Evolutionary conservation across 495 filamentous ascomycete genomes (phyloP).

Genomic region (Aspergillus nidulans): DNA sequence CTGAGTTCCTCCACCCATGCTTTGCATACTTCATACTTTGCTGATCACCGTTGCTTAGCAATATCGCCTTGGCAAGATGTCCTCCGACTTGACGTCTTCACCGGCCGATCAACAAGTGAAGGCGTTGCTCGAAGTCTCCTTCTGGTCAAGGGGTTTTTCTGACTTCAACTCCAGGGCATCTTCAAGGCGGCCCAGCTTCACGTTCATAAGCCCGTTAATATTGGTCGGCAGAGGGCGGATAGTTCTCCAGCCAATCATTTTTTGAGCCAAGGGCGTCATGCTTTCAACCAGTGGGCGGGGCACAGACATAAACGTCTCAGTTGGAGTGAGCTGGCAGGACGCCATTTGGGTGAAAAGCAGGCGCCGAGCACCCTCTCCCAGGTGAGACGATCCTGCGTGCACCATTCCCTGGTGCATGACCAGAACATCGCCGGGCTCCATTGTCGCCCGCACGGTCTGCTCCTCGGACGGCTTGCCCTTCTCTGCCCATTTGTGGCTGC

Average conservation of each 20-base stretch:
- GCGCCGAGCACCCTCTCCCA: neutral
- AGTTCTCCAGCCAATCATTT: neutral
- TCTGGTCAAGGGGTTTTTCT: too few relatives aligned
- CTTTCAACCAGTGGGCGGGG: neutral
- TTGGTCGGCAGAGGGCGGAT: neutral
- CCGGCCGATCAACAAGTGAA: too few relatives aligned
- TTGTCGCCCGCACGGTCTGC: neutral
- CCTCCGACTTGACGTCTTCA: too few relatives aligned
- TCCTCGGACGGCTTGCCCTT: neutral
- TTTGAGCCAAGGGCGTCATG: neutral
- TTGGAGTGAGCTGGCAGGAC: neutral
- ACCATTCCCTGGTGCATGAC: neutral
- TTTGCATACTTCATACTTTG: too few relatives aligned
- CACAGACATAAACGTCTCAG: neutral
- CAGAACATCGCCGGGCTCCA: neutral
- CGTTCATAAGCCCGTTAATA: neutral
- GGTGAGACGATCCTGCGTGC: neutral
- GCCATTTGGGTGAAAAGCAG: neutral
- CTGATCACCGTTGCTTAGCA: too few relatives aligned
- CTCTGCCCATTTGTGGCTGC: neutral
- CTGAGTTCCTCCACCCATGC: too few relatives aligned
- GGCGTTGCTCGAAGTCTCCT: too few relatives aligned
- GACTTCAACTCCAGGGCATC: neutral
- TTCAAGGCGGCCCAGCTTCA: neutral
- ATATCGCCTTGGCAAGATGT: too few relatives aligned